A percentile compares a stretch with the other conserved stretches of the same genome.
phyloP scores from a whole-genome alignment of 179 eudicot genomes.

The Camellia oleifera region DNA sequence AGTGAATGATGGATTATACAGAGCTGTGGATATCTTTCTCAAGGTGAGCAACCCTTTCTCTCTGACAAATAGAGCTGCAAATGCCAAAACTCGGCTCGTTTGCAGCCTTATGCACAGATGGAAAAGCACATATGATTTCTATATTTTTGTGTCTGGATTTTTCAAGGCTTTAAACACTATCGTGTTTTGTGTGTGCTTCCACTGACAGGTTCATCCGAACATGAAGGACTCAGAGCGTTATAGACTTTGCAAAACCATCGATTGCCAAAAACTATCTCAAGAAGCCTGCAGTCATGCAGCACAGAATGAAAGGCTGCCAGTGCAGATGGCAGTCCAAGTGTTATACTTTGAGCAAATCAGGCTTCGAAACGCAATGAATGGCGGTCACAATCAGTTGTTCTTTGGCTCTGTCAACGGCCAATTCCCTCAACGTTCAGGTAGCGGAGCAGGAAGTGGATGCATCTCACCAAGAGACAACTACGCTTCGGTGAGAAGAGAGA shows the following conservation, averaged over 20 bases:
- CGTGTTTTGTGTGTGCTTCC: neutral
- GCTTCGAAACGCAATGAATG: slow-evolving; percentile 87
- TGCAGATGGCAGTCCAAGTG: slow-evolving; percentile 97
- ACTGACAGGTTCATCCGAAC: slow-evolving; percentile 84
- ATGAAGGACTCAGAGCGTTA: slow-evolving; percentile 89
- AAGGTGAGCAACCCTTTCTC: slow-evolving; percentile 45
- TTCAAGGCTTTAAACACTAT: neutral
- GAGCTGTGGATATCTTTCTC: slow-evolving; percentile 92
- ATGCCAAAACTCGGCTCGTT: too few relatives aligned
- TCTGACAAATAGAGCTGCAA: neutral
- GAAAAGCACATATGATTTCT: too few relatives aligned
- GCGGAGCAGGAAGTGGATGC: slow-evolving; percentile 89
- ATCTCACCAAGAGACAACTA: slow-evolving; percentile 90
- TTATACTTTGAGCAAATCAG: slow-evolving; percentile 93
- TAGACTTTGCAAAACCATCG: slow-evolving; percentile 83
- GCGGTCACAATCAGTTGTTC: slow-evolving; percentile 62
- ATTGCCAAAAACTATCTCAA: slow-evolving; percentile 86
- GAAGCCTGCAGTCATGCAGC: slow-evolving; percentile 99
- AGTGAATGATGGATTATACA: slow-evolving; percentile 73
- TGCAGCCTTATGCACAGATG: too few relatives aligned
- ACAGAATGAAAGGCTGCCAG: slow-evolving; percentile 86
- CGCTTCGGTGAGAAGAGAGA: slow-evolving; percentile 89
- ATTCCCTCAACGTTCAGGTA: slow-evolving; percentile 76
- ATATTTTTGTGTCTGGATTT: neutral
- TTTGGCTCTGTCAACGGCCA: slow-evolving; percentile 66